Percentiles rank a stretch among this genome's conserved stretches.
These are phyloP conservation scores for Corynascus novoguineensis DNA, from an alignment of 495 filamentous ascomycete species.

Conservation along the genomic window DNA sequence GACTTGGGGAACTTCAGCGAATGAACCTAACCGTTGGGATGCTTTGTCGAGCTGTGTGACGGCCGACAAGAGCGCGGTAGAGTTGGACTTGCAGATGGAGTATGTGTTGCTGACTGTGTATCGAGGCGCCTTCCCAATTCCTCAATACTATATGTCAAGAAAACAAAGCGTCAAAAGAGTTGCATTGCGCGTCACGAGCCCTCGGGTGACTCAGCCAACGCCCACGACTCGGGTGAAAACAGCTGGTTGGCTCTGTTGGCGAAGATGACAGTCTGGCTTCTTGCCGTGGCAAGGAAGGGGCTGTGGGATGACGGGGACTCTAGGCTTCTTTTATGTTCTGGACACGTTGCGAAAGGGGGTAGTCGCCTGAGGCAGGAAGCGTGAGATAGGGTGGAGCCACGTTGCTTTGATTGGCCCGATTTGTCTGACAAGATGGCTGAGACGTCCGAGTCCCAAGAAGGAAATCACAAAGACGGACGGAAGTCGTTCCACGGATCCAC, in stretches of 20 bases:
- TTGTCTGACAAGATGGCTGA: slow-evolving; percentile 20
- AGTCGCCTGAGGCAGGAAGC: slow-evolving; percentile 28
- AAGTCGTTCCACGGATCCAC: slow-evolving; percentile 14
- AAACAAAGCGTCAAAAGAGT: slow-evolving; percentile 16
- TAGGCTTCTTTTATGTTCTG: slow-evolving; percentile 34
- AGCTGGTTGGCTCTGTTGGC: slow-evolving; percentile 23
- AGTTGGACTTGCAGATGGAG: slow-evolving; percentile 12
- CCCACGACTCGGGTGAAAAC: slow-evolving; percentile 8
- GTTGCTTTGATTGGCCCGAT: slow-evolving; percentile 24
- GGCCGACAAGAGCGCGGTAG: neutral
- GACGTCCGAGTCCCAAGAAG: slow-evolving; percentile 27
- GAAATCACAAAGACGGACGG: slow-evolving; percentile 19
- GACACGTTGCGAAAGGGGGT: slow-evolving; percentile 27
- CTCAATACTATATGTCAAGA: slow-evolving; percentile 37
- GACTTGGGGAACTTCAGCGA: slow-evolving; percentile 29
- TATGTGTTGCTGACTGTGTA: slow-evolving; percentile 9
- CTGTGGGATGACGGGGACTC: slow-evolving; percentile 18
- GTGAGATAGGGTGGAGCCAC: neutral
- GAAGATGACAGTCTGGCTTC: slow-evolving; percentile 31
- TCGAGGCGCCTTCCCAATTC: slow-evolving; percentile 41
- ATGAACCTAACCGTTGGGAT: neutral
- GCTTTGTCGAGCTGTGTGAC: neutral
- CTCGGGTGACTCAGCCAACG: slow-evolving; percentile 18
- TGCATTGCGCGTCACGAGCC: slow-evolving; percentile 29
- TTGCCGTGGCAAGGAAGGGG: slow-evolving; percentile 14